Evolutionary conservation across 768 basidiomycete species (phyloP), one percentile per base, ranked within the genome.

Genomic region (Boletus vinaceobasis): DNA sequence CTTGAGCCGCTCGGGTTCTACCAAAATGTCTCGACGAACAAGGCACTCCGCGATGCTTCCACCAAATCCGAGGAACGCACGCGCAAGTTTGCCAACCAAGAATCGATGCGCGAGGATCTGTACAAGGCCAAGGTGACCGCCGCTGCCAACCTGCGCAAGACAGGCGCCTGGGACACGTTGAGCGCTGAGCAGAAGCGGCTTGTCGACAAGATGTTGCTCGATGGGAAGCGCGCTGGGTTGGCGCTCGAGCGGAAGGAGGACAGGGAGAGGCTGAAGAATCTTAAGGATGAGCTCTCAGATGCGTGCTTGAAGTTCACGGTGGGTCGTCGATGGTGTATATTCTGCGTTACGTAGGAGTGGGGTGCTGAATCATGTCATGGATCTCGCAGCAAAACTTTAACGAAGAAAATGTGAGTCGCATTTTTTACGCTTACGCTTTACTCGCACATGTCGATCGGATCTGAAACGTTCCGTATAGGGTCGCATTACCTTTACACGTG

Each of bases 41-140:
- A 90, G 66, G 82, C 79, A 40, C 79, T 94, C n/a, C 82, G 92
- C 1, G 91, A 93, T 65, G 88, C 90, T 1, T 86, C 88, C 5
- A 90, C 83, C 52, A 79, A 80, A 38, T 86, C 87, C 3, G 88
- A 93, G 66, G 78, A 81, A n/a, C 74, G 82, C 32, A 73, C 85
- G 17, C 83, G 86, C 52, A 83, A 90, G 60, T 92, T 82, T 60
- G 75, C 75, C 26, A 88, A 93, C 50, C 88, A 93, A 64, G 76
- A 81, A 1, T 86, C 85, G 14, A 91, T 93, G 88, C 83, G 91
- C 13, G 66, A 86, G 46, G 93, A 95, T 64, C 79, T 94, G 45
- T 94, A 80, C 76, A 74, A 81, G 45, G 87, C 86, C 42, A 88
- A 90, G 69, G 72, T 80, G 7, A 77, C 79, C 6, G 90, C 90